These are phyloP conservation scores for Neocallimastix lanati DNA, from an alignment of 192 early-diverging fungal species.

Conservation along the genomic window DNA sequence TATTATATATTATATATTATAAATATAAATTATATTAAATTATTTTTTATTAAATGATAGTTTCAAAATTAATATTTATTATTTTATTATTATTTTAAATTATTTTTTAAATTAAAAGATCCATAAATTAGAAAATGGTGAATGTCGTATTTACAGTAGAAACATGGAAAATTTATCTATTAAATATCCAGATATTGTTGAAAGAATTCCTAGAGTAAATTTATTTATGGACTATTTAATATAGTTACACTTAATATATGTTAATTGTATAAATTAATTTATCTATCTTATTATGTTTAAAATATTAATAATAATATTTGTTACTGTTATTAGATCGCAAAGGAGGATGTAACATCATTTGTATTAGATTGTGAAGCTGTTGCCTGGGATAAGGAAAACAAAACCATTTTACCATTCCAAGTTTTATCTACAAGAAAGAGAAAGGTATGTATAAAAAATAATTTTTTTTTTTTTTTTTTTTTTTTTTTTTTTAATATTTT, in stretches of 20 bases:
- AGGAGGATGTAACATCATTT: constrained; percentile 55
- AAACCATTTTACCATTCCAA: constrained; percentile 91
- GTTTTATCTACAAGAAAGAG: constrained; percentile 83
- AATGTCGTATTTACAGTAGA: constrained; percentile 68
- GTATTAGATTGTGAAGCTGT: constrained; percentile 98
- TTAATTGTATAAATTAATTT: too few relatives aligned
- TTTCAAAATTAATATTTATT: background rate
- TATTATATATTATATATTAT: too few relatives aligned
- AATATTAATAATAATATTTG: too few relatives aligned
- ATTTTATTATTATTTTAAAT: background rate
- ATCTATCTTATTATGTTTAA: too few relatives aligned
- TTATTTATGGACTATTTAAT: background rate
- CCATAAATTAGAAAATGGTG: constrained; percentile 60
- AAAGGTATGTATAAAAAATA: constrained; percentile 42
- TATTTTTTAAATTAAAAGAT: constrained; percentile 30
- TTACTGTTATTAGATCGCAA: constrained; percentile 27
- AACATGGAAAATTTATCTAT: constrained; percentile 86
- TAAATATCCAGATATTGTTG: constrained; percentile 89
- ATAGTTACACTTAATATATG: too few relatives aligned
- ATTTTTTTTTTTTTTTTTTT: too few relatives aligned
- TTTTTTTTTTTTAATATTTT: too few relatives aligned
- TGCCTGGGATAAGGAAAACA: constrained; percentile 77
- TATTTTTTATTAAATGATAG: background rate
- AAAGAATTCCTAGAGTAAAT: constrained; percentile 45
- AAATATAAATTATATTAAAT: too few relatives aligned